Base-by-base conservation (phyloP, 805 yeast species). In the Candida caryicola region DNA sequence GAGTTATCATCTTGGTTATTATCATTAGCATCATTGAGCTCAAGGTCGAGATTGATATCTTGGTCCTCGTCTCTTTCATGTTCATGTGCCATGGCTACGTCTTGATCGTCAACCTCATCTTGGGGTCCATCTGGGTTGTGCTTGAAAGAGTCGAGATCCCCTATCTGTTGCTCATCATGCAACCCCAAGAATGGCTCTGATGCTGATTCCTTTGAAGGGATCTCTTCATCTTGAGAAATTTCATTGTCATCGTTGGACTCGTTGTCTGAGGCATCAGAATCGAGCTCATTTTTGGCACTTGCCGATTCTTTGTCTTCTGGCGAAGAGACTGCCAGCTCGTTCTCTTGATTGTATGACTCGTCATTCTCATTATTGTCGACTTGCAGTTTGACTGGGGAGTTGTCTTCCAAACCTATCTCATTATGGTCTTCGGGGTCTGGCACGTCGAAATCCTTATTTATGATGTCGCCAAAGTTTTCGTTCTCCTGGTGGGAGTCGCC, bases 311-410 rank as follows among this genome's bases (percentile, higher is more conserved):
- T 21, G 25, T 21, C 25, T 21, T 21, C 25, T 10, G 25, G 25
- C 7, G 25, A 21, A 21, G 25, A 21, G 7, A 10, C 25, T 7
- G 7, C 25, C 25, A 21, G 25, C 25, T 21, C 25, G 10, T 21
- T 21, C 10, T 21, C 25, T 21, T 21, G 25, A 10, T 21, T 27
- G n/a, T 17, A 39, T 13, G 41, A 28, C 29, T 44, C 54, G 19
- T 43, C 54, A 21, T 49, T 51, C 8, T 33, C 25, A 14, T 40
- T 48, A 4, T 26, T 18, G 34, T 17, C 8, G 14, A 4, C 21
- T 34, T n/a, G n/a, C n/a, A n/a, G n/a, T n/a, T n/a, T n/a, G n/a
- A n/a, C n/a, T n/a, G n/a, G n/a, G n/a, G n/a, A n/a, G n/a, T n/a
- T n/a, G 21, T 23, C 41, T 21, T 43, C 38, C 28, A 36, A 32